phyloP scores from a whole-genome alignment of 2,329 filamentous ascomycete genomes.

The Fusarium buharicum region DNA sequence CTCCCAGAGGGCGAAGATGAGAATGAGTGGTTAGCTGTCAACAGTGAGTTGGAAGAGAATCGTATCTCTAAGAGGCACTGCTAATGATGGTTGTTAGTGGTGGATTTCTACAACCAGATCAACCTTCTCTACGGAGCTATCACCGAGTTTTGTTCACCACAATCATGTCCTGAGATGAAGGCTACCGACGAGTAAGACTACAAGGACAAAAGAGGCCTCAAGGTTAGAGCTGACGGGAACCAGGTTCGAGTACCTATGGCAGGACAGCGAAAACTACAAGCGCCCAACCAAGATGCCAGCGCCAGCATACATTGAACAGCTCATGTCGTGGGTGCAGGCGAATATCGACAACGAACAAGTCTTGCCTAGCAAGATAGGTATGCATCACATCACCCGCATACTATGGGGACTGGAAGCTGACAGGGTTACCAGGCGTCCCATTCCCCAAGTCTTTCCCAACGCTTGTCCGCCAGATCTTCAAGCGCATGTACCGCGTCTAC shows the following conservation, averaged over 20 bases:
- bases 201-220: neutral
- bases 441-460: conserved; percentile 93
- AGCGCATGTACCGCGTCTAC: conserved; percentile 98
- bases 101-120: conserved; percentile 99
- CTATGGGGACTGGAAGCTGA: conserved; percentile 12
- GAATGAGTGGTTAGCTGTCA: conserved; percentile 98
- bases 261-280: conserved; percentile 93
- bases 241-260: conserved; percentile 99
- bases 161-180: conserved; percentile 99
- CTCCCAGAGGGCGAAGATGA: conserved; percentile 96
- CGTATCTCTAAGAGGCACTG: neutral
- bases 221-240: conserved; percentile 24
- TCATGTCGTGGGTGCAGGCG: conserved; percentile 96
- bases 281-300: conserved; percentile 98
- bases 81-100: conserved; percentile 67
- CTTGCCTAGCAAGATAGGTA: conserved; percentile 92
- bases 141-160: conserved; percentile 97
- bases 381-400: conserved; percentile 36
- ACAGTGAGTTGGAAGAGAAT: conserved; percentile 69
- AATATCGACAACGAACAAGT: conserved; percentile 96
- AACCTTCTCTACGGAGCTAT: conserved; percentile 98
- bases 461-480: conserved; percentile 95
- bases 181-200: conserved; percentile 90
- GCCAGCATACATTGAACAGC: conserved; percentile 95
- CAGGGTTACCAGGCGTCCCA: conserved; percentile 72